Evolutionary conservation across 768 basidiomycete genomes (phyloP).

Genomic region (Podaxis sp.): DNA sequence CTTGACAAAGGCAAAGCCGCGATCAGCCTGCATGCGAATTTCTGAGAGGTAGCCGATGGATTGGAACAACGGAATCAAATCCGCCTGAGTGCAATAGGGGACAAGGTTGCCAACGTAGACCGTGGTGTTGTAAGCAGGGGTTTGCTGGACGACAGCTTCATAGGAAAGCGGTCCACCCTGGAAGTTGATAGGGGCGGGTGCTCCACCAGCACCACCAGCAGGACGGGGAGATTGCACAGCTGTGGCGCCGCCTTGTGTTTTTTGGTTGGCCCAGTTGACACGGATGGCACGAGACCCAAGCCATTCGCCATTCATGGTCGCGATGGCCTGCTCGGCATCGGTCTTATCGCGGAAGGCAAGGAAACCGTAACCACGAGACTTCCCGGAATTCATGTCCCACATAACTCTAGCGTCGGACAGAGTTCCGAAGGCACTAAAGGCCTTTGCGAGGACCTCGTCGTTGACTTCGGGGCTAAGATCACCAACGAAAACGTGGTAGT

Average conservation of each 20-base stretch:
- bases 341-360: constrained; percentile 98
- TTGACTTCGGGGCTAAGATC: constrained; percentile 99
- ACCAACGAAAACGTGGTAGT: constrained; percentile 99
- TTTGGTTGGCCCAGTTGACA: constrained; percentile 99
- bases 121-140: constrained; percentile 91
- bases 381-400: constrained; percentile 99
- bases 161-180: constrained; percentile 87
- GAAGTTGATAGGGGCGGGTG: constrained; percentile 90
- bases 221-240: constrained; percentile 40
- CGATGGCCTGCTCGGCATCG: constrained; percentile 98
- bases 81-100: constrained; percentile 95
- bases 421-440: constrained; percentile 95
- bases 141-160: constrained; percentile 92
- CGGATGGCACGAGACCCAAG: constrained; percentile 96
- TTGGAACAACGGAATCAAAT: constrained; percentile 97
- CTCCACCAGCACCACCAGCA: constrained; percentile 44
- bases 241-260: constrained; percentile 74
- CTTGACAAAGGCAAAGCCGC: constrained; percentile 98
- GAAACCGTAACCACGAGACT: constrained; percentile 97
- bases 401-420: constrained; percentile 98
- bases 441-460: constrained; percentile 94
- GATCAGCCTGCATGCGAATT: constrained; percentile 98
- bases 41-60: constrained; percentile 98
- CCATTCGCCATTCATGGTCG: constrained; percentile 99
- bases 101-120: constrained; percentile 99